These are phyloP conservation scores for Bretschneidera sinensis DNA, from an alignment of 345 rosid species.

Conservation along the genomic window DNA sequence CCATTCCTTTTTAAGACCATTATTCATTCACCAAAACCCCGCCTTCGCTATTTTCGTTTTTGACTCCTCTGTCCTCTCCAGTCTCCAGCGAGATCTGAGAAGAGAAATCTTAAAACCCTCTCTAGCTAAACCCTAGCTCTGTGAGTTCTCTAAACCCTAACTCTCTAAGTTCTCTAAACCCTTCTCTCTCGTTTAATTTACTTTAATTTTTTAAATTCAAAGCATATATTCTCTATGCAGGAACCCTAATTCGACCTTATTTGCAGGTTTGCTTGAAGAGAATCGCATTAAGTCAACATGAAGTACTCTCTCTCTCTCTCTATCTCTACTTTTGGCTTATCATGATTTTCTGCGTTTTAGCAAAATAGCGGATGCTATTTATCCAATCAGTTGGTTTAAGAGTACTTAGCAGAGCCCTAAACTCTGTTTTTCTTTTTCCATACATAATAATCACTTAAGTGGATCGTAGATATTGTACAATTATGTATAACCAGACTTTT, in stretches of 20 bases:
- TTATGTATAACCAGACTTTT: too few species aligned
- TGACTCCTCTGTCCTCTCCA: too few species aligned
- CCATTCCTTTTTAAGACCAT: too few species aligned
- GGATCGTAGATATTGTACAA: background rate
- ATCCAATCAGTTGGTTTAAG: background rate
- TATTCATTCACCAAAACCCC: background rate
- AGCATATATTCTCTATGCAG: background rate
- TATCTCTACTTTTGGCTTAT: background rate
- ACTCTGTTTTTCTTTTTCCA: background rate
- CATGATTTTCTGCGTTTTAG: background rate
- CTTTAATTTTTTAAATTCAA: background rate
- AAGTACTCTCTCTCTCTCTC: constrained; percentile 24
- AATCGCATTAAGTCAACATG: constrained; percentile 28
- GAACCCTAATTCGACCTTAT: background rate
- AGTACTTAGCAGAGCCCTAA: background rate
- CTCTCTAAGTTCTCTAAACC: background rate
- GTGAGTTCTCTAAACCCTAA: background rate
- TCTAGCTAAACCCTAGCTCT: constrained; percentile 5
- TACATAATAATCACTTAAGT: too few species aligned
- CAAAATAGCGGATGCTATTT: background rate
- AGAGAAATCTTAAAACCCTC: too few species aligned
- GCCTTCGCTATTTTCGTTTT: background rate
- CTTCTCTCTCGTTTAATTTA: background rate
- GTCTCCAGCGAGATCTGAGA: too few species aligned
- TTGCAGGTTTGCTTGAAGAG: constrained; percentile 21